Base-by-base conservation (phyloP, 176 grass and related monocot genomes). In the Cenchrus purpureus region DNA sequence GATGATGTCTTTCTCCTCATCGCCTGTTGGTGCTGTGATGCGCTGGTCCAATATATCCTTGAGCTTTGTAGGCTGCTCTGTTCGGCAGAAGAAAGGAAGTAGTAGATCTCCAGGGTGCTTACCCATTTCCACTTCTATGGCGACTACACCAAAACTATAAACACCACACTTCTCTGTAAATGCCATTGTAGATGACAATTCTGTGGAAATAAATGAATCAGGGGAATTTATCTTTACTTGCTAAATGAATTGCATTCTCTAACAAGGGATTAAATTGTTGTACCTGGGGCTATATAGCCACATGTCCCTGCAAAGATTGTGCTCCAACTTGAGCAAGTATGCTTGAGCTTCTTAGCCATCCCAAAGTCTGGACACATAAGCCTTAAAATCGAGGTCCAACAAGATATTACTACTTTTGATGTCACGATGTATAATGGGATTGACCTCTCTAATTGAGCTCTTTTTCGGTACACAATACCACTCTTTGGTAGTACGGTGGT, bases 391-490 rank as follows among this genome's bases (percentile, higher is more conserved):
- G 0, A 1, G 15, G 63, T 91, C 64, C 1, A 84, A 34, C 0
- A 84, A 40, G 28, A 91, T 87, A 17, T 87, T 87, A 32, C 77
- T 87, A 20, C 70, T 84, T 84, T 76, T 88, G 14, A 82, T 81
- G 20, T 91, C 89, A 0, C 81, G 62, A 14, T 91, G 89, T 43
- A 87, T 50, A 1, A 91, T 73, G 0, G 64, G 82, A 25, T 25
- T 25, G 25, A 25, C 25, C 25, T 25, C 25, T 25, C 25, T 25
- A 25, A 25, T 25, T 25, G 25, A 25, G 25, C 25, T 25, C 25
- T 25, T 25, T 25, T 25, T 25, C 25, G 25, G 25, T 25, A 25
- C 25, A 25, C 25, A 25, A 25, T 25, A 25, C 25, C 25, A 25
- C 25, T 25, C 25, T 25, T 25, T 25, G 25, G 25, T 25, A 25